phyloP scores from a whole-genome alignment of 345 rosid genomes.

The Erysimum cheiranthoides region DNA sequence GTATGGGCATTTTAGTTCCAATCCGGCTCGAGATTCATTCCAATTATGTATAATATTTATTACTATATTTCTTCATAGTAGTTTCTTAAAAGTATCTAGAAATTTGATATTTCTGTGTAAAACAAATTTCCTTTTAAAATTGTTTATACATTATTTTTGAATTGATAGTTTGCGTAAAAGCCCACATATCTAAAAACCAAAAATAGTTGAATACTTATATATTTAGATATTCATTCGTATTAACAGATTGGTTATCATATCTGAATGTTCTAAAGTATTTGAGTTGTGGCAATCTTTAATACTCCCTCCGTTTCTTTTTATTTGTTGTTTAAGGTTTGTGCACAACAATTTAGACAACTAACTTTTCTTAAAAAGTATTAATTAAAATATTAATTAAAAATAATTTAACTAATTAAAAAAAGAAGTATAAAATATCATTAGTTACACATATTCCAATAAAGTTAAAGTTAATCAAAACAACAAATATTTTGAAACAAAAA shows the following conservation, averaged over 20 bases:
- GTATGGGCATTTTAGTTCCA: constrained; percentile 21
- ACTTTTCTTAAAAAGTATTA: too few relatives aligned
- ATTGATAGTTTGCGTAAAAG: neutral
- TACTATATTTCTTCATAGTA: neutral
- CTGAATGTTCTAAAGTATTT: neutral
- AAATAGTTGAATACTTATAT: neutral
- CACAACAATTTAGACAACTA: too few relatives aligned
- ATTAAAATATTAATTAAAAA: too few relatives aligned
- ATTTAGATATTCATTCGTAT: neutral
- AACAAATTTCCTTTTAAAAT: neutral
- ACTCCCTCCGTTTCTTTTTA: too few relatives aligned
- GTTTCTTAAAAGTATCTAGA: neutral
- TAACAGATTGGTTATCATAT: neutral
- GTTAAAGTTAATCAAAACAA: too few relatives aligned
- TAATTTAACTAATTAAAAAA: too few relatives aligned
- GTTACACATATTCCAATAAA: too few relatives aligned
- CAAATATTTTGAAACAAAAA: too few relatives aligned
- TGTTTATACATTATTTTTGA: neutral
- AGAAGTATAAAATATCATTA: too few relatives aligned
- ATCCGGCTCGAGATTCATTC: neutral
- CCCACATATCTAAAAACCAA: neutral
- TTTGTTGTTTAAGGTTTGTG: too few relatives aligned
- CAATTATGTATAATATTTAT: neutral
- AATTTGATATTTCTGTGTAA: neutral
- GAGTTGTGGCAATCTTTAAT: constrained; percentile 21